A percentile compares a stretch with the other conserved stretches of the same genome.
phyloP scores from a whole-genome alignment of 164 flowering plant species.

The Tetracentron sinense region DNA sequence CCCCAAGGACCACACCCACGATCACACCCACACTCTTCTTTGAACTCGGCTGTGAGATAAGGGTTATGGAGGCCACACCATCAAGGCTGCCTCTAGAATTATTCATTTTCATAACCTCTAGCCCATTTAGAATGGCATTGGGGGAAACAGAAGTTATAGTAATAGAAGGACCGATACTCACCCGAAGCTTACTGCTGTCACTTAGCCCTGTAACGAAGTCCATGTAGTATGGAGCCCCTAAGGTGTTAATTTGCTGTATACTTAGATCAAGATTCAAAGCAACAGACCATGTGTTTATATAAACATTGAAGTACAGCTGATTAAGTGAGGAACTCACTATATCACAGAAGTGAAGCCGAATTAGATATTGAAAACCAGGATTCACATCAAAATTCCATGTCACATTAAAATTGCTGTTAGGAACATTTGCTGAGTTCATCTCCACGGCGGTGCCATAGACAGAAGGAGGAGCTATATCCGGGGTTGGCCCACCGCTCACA shows the following conservation, averaged over 20 bases:
- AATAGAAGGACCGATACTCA: conserved; percentile 54
- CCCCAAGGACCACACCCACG: conserved; percentile 41
- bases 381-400: conserved; percentile 70
- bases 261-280: conserved; percentile 41
- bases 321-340: conserved; percentile 47
- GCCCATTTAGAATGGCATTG: conserved; percentile 58
- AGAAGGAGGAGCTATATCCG: conserved; percentile 51
- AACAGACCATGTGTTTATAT: conserved; percentile 32
- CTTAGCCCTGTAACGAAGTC: conserved; percentile 39
- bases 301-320: conserved; percentile 57
- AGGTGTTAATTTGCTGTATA: conserved; percentile 4
- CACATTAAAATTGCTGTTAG: conserved; percentile 53
- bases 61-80: not conserved
- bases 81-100: conserved; percentile 41
- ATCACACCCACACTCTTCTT: conserved; percentile 34
- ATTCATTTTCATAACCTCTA: conserved; percentile 68
- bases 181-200: conserved; percentile 23
- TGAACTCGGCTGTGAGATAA: conserved; percentile 20
- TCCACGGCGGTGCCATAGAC: conserved; percentile 59
- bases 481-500: conserved; percentile 34
- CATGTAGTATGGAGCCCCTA: conserved; percentile 49
- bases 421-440: conserved; percentile 41
- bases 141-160: conserved; percentile 26
- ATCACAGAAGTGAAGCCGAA: conserved; percentile 78
- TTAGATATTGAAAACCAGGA: conserved; percentile 52